These are phyloP conservation scores for Phialemoniopsis sp. DNA, from an alignment of 2,329 filamentous ascomycete genomes.

Conservation along the genomic window DNA sequence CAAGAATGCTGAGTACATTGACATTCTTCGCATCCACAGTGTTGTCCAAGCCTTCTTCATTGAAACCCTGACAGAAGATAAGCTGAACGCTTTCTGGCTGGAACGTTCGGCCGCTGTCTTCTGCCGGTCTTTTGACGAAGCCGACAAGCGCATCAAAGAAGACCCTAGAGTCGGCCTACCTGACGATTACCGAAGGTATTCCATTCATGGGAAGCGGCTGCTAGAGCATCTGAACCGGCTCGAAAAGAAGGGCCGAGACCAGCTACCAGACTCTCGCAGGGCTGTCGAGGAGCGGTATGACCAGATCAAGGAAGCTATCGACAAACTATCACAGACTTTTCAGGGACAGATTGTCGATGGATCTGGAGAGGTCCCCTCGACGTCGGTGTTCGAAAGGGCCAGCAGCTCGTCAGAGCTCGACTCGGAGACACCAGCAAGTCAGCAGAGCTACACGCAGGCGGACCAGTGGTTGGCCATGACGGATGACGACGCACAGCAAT, in stretches of 20 bases:
- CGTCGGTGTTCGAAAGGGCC: constrained; percentile 46
- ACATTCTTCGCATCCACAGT: constrained; percentile 45
- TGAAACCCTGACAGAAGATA: constrained; percentile 36
- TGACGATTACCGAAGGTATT: constrained; percentile 48
- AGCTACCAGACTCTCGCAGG: constrained; percentile 19
- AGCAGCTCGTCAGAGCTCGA: constrained; percentile 44
- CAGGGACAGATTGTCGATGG: constrained; percentile 31
- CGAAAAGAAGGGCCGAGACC: constrained; percentile 18
- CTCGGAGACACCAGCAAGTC: constrained; percentile 33
- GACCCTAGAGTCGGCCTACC: constrained; percentile 37
- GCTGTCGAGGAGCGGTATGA: constrained; percentile 29
- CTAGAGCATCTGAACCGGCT: constrained; percentile 34
- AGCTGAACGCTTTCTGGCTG: constrained; percentile 41
- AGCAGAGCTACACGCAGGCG: constrained; percentile 21
- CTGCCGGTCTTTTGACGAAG: constrained; percentile 42
- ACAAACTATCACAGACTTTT: constrained; percentile 33
- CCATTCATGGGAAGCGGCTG: constrained; percentile 45
- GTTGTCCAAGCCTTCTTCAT: constrained; percentile 51
- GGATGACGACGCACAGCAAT: constrained; percentile 17
- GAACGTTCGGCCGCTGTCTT: constrained; percentile 42
- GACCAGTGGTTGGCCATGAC: constrained; percentile 11
- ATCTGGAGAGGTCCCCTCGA: constrained; percentile 21
- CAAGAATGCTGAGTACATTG: constrained; percentile 37
- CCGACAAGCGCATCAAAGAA: constrained; percentile 35
- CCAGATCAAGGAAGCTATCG: constrained; percentile 35